Evolutionary conservation across 140 eudicot species (phyloP).

Genomic region (Bidens hawaiensis): DNA sequence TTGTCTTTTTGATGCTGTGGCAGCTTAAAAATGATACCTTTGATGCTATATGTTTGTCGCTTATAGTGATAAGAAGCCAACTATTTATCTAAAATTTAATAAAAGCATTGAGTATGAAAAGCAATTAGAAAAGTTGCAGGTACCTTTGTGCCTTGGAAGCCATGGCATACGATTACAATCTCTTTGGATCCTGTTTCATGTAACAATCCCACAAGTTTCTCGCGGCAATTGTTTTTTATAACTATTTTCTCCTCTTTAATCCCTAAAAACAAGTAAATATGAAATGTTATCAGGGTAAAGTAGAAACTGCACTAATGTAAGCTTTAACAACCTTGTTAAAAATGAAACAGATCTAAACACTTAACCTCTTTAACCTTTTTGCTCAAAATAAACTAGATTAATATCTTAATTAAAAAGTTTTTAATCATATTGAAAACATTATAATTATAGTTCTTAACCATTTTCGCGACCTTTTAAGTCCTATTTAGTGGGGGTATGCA

Average conservation of each 20-base stretch:
- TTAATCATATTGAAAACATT: not conserved
- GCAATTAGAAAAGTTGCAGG: not conserved
- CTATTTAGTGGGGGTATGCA: too few relatives aligned
- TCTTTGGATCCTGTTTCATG: constrained; percentile 16
- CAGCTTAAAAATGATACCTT: too few relatives aligned
- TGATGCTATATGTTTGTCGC: too few relatives aligned
- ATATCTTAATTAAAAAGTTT: not conserved
- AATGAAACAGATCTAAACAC: not conserved
- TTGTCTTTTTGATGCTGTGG: too few relatives aligned
- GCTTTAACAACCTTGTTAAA: not conserved
- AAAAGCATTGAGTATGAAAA: not conserved
- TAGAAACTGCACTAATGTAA: too few relatives aligned
- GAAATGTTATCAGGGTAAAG: too few relatives aligned
- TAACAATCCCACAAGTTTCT: constrained; percentile 22
- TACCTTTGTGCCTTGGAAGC: constrained; percentile 13
- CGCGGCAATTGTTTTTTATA: not conserved
- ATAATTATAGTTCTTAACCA: not conserved
- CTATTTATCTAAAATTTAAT: not conserved
- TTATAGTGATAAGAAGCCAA: too few relatives aligned
- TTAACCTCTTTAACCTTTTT: not conserved
- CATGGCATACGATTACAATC: constrained; percentile 14
- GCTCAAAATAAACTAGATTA: not conserved
- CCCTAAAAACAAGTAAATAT: not conserved
- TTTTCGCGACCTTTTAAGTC: too few relatives aligned
- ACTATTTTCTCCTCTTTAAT: constrained; percentile 6